Percentiles rank a stretch among this genome's conserved stretches.
Conservation (phyloP, 2,329 filamentous ascomycete genomes). For the Xylaria sp. region DNA sequence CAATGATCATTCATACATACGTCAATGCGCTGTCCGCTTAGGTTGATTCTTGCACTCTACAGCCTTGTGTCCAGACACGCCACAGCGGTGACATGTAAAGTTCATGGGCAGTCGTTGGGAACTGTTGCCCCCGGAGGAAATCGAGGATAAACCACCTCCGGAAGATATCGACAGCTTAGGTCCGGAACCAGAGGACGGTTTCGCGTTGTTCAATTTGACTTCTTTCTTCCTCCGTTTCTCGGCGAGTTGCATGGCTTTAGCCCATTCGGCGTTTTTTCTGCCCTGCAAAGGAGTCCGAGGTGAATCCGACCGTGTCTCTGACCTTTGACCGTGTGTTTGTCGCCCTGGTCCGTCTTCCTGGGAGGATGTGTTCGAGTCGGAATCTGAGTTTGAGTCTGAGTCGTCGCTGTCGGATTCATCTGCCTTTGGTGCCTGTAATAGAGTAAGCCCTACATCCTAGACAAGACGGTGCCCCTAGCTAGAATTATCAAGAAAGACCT, state of each 20-base stretch:
- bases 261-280: slow-evolving; percentile 51
- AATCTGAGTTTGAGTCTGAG: slow-evolving; percentile 42
- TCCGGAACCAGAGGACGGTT: slow-evolving; percentile 16
- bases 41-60: slow-evolving; percentile 30
- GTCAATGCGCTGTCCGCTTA: slow-evolving; percentile 24
- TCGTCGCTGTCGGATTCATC: slow-evolving; percentile 43
- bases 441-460: slow-evolving; percentile 39
- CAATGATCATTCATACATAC: slow-evolving; percentile 3
- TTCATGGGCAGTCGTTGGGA: slow-evolving; percentile 32
- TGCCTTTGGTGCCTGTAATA: slow-evolving; percentile 24
- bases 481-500: slow-evolving; percentile 4
- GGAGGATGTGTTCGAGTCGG: slow-evolving; percentile 36
- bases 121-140: slow-evolving; percentile 52
- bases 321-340: slow-evolving; percentile 44
- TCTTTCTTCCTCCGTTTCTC: slow-evolving; percentile 66
- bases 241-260: slow-evolving; percentile 54
- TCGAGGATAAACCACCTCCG: slow-evolving; percentile 50
- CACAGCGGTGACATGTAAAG: slow-evolving; percentile 63
- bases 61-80: slow-evolving; percentile 61
- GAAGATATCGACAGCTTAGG: slow-evolving; percentile 62
- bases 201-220: slow-evolving; percentile 63
- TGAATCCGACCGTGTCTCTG: slow-evolving; percentile 46
- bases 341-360: slow-evolving; percentile 26
- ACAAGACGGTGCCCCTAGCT: slow-evolving; percentile 38
- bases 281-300: slow-evolving; percentile 42